Conservation (phyloP, 192 early-diverging fungal species). For the Linnemannia elongata region DNA sequence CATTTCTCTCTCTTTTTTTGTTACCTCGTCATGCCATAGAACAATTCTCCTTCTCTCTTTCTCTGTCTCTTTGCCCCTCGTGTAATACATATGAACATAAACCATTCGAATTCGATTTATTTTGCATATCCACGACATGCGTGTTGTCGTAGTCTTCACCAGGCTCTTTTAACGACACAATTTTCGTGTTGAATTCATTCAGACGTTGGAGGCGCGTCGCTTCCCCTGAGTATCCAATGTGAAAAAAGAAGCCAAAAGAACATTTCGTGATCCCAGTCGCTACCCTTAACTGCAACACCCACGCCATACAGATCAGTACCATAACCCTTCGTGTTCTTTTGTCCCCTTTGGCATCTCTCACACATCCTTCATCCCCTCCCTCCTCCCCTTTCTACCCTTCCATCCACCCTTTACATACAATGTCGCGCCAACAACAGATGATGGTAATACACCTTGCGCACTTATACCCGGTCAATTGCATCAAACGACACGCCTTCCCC, state of each 20-base stretch:
- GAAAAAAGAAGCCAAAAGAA: conserved; percentile 27
- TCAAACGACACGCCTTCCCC: not conserved
- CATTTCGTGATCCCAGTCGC: not conserved
- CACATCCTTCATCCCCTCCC: conserved; percentile 15
- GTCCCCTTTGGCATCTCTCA: not conserved
- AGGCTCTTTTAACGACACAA: not conserved
- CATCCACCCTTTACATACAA: conserved; percentile 24
- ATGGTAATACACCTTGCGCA: conserved; percentile 31
- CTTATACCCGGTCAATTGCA: not conserved
- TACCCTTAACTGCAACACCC: conserved; percentile 24
- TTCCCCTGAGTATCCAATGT: not conserved
- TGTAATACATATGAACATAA: conserved; percentile 4
- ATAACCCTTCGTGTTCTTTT: not conserved
- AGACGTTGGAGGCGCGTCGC: not conserved
- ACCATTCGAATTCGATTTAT: not conserved
- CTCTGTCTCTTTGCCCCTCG: not conserved
- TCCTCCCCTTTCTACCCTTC: not conserved
- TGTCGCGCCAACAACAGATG: conserved; percentile 58
- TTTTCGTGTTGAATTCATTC: not conserved
- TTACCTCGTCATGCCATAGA: not conserved
- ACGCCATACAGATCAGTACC: conserved; percentile 21
- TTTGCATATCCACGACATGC: no score
- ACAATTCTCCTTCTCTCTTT: not conserved
- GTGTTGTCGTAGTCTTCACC: not conserved
- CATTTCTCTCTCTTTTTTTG: not conserved